Percentiles rank a stretch among this genome's conserved stretches.
Evolutionary conservation across 768 basidiomycete genomes (phyloP).

Genomic region (Termitomyces titanicus): DNA sequence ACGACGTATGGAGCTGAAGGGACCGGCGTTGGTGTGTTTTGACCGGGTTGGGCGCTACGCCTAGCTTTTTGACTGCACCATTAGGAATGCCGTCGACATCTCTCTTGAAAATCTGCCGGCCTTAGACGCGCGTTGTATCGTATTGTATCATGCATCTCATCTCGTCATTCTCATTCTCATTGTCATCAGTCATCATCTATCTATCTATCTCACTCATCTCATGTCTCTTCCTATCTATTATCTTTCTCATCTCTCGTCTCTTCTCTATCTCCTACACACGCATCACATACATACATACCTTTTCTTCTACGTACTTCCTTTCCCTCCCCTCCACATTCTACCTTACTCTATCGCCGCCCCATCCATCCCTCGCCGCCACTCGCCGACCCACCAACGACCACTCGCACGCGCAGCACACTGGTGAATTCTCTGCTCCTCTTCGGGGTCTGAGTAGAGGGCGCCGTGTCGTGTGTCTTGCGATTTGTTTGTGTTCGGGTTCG

Average conservation of each 20-base stretch:
- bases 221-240: not conserved
- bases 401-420: not conserved
- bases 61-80: no score
- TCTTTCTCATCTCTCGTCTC: constrained; percentile 5
- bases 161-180: not conserved
- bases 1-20: not conserved
- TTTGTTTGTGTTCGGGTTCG: not conserved
- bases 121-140: not conserved
- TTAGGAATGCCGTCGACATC: not conserved
- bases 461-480: not conserved
- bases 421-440: constrained; percentile 22
- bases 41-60: no score
- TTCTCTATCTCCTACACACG: not conserved
- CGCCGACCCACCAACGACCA: not conserved
- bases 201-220: not conserved
- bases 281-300: not conserved
- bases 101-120: not conserved
- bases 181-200: not conserved
- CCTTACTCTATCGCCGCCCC: not conserved
- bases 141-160: not conserved
- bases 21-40: constrained; percentile 14
- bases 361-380: not conserved
- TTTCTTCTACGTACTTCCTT: not conserved
- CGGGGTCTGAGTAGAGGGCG: constrained; percentile 15
- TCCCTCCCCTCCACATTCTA: not conserved